Percentiles rank a stretch among this genome's conserved stretches.
These are phyloP conservation scores for Zasmidium citrigriseum DNA, from an alignment of 2,329 filamentous ascomycete genomes.

Conservation along the genomic window DNA sequence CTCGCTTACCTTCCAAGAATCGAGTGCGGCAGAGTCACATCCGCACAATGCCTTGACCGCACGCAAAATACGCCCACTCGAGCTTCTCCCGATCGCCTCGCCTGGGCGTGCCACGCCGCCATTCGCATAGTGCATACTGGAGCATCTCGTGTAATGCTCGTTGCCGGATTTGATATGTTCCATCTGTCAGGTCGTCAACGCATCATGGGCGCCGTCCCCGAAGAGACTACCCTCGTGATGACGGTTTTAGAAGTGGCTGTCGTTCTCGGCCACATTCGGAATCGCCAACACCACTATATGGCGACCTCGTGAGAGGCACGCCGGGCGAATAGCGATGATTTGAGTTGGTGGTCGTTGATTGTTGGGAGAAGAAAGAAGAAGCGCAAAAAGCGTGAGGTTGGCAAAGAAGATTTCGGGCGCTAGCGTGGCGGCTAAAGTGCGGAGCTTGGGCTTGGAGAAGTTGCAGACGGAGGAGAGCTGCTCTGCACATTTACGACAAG, in stretches of 20 bases:
- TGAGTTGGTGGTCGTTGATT: slow-evolving; percentile 70
- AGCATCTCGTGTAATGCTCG: too few relatives aligned
- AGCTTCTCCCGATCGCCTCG: too few relatives aligned
- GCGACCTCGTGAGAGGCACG: slow-evolving; percentile 27
- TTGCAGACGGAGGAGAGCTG: background rate
- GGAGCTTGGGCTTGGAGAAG: background rate
- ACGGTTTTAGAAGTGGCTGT: slow-evolving; percentile 78
- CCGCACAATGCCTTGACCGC: too few relatives aligned
- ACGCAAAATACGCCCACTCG: too few relatives aligned
- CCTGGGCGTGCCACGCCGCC: too few relatives aligned
- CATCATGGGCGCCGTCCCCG: slow-evolving; percentile 61
- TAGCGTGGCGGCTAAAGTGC: background rate
- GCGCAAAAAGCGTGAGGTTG: slow-evolving; percentile 22
- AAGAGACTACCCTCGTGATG: slow-evolving; percentile 66
- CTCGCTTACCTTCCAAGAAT: slow-evolving; percentile 7
- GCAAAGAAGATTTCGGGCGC: slow-evolving; percentile 9
- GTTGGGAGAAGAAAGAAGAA: slow-evolving; percentile 41
- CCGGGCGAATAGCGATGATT: slow-evolving; percentile 67
- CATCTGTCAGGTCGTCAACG: slow-evolving; percentile 68
- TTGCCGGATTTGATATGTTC: slow-evolving; percentile 56
- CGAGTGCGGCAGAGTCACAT: background rate
- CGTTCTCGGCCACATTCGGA: slow-evolving; percentile 73
- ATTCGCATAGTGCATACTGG: too few relatives aligned
- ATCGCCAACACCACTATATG: slow-evolving; percentile 59
- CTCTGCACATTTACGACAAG: background rate